A percentile compares a stretch with the other conserved stretches of the same genome.
Evolutionary conservation across 23 red algal species (phyloP).

Genomic region (Pyropia yezoensis): DNA sequence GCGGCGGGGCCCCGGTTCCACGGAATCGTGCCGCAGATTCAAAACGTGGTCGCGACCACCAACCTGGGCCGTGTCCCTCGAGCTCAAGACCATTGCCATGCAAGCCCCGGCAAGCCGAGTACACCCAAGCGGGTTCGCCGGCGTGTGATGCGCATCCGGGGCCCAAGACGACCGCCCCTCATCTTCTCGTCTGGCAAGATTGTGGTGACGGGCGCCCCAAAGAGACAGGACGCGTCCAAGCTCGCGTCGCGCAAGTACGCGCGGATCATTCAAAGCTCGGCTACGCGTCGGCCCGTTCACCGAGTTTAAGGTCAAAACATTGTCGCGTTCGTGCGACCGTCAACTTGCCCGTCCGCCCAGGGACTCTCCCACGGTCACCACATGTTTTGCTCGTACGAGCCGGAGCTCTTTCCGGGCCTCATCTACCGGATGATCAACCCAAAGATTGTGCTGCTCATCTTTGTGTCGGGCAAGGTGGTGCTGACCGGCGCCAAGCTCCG

Average conservation of each 20-base stretch:
- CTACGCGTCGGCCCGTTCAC: slow-evolving; percentile 87
- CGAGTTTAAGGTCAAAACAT: slow-evolving; percentile 99
- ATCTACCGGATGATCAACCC: slow-evolving; percentile 97
- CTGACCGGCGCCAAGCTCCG: slow-evolving; percentile 95
- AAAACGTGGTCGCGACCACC: slow-evolving; percentile 92
- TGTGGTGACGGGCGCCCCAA: slow-evolving; percentile 93
- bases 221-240: slow-evolving; percentile 73
- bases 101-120: slow-evolving; percentile 97
- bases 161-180: slow-evolving; percentile 92
- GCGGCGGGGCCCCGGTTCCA: slow-evolving; percentile 23
- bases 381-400: slow-evolving; percentile 93
- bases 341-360: slow-evolving; percentile 91
- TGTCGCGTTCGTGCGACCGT: slow-evolving; percentile 91
- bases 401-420: slow-evolving; percentile 96
- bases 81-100: slow-evolving; percentile 86
- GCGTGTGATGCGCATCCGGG: slow-evolving; percentile 98
- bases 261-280: slow-evolving; percentile 91
- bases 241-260: slow-evolving; percentile 85
- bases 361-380: slow-evolving; percentile 78
- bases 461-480: slow-evolving; percentile 98
- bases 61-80: slow-evolving; percentile 80
- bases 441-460: slow-evolving; percentile 95
- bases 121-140: slow-evolving; percentile 99
- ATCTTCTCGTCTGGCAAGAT: slow-evolving; percentile 99
- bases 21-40: slow-evolving; percentile 70